A percentile compares a stretch with the other conserved stretches of the same genome.
These are phyloP conservation scores for Macrophomina pseudophaseolina DNA, from an alignment of 2,329 filamentous ascomycete genomes.

Conservation along the genomic window DNA sequence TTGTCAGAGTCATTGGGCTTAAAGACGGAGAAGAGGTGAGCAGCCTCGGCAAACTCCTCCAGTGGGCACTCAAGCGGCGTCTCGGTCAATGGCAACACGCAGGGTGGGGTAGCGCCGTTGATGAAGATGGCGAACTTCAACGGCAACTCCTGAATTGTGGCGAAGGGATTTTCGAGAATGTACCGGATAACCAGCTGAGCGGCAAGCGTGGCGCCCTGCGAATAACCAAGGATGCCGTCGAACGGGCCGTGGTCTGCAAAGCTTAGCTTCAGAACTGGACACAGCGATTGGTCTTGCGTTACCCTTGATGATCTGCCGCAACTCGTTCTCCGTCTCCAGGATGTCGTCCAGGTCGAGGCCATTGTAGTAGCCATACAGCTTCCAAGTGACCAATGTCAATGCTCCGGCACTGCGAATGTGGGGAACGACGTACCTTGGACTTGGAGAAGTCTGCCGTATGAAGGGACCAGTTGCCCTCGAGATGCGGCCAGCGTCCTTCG, in stretches of 20 bases:
- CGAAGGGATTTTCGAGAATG: neutral
- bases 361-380: conserved; percentile 1
- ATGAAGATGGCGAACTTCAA: neutral
- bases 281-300: no score
- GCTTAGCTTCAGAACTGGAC: neutral
- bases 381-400: neutral
- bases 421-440: neutral
- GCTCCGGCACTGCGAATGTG: no score
- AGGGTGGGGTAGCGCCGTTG: neutral
- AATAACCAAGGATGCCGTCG: neutral
- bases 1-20: conserved; percentile 7
- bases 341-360: neutral
- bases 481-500: neutral
- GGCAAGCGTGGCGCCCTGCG: neutral
- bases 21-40: neutral
- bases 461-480: neutral
- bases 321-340: neutral
- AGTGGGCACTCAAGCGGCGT: neutral
- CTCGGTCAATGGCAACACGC: neutral
- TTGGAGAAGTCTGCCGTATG: neutral
- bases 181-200: neutral
- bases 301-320: neutral
- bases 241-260: neutral
- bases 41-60: neutral
- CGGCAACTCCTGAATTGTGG: neutral